Evolutionary conservation across 495 filamentous ascomycete genomes (phyloP).

Genomic region (Daldinia childiae): DNA sequence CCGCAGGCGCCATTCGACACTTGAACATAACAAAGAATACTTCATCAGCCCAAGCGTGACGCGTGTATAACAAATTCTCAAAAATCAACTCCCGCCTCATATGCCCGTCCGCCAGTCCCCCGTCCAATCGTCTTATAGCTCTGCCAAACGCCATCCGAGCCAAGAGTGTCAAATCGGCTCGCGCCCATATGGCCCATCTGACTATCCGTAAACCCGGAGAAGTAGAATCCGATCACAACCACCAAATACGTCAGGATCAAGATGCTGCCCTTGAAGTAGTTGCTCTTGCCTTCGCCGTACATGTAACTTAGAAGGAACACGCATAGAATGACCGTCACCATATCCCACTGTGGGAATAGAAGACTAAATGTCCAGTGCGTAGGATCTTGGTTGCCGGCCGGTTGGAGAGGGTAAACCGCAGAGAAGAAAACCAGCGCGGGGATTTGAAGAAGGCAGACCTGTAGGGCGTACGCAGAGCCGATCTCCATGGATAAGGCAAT

Average conservation of each 20-base stretch:
- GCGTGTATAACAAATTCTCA: background rate
- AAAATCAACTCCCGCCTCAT: slow-evolving; percentile 41
- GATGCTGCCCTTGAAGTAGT: slow-evolving; percentile 93
- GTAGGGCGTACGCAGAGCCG: slow-evolving; percentile 94
- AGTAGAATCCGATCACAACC: slow-evolving; percentile 90
- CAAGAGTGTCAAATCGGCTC: slow-evolving; percentile 75
- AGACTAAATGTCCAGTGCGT: slow-evolving; percentile 86
- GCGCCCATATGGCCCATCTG: slow-evolving; percentile 61
- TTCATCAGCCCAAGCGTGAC: background rate
- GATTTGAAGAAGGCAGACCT: slow-evolving; percentile 97
- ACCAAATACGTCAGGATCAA: slow-evolving; percentile 93
- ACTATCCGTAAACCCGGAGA: slow-evolving; percentile 74
- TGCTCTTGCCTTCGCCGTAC: slow-evolving; percentile 97
- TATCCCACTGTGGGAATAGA: slow-evolving; percentile 99
- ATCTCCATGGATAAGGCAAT: slow-evolving; percentile 99
- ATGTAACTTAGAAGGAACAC: slow-evolving; percentile 98
- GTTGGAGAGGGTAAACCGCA: slow-evolving; percentile 60
- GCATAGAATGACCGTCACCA: slow-evolving; percentile 96
- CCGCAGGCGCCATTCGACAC: background rate
- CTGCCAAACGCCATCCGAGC: slow-evolving; percentile 60
- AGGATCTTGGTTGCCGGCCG: slow-evolving; percentile 60
- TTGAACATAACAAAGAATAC: slow-evolving; percentile 11
- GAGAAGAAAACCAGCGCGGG: slow-evolving; percentile 93
- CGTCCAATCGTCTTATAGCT: slow-evolving; percentile 65
- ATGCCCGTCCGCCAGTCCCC: slow-evolving; percentile 43